These are phyloP conservation scores for Nakazawaea molendinolei DNA, from an alignment of 805 yeast genomes.

Conservation along the genomic window DNA sequence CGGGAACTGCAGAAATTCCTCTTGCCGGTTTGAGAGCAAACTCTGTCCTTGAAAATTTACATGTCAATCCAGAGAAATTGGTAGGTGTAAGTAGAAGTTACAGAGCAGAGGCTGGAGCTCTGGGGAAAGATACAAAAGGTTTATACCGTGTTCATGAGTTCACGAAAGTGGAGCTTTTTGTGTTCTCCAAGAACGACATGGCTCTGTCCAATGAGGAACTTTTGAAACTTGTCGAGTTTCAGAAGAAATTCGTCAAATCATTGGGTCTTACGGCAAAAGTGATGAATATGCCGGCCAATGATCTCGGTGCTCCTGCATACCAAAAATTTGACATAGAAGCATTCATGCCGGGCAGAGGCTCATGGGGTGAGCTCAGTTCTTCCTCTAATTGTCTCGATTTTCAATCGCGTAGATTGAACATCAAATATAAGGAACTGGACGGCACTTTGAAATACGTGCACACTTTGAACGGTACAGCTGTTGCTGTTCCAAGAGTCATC, in stretches of 20 bases:
- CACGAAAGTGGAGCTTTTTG: conserved; percentile 87
- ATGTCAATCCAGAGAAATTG: conserved; percentile 49
- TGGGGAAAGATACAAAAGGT: conserved; percentile 90
- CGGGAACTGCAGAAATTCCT: conserved; percentile 96
- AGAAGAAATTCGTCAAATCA: conserved; percentile 52
- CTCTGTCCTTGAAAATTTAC: conserved; percentile 30
- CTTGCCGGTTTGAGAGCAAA: conserved; percentile 73
- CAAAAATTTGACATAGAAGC: conserved; percentile 92
- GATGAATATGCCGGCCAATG: conserved; percentile 82
- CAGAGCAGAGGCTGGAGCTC: conserved; percentile 95
- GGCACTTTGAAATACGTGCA: conserved; percentile 49
- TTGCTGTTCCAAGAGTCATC: conserved; percentile 90
- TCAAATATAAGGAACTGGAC: conserved; percentile 38
- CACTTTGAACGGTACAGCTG: conserved; percentile 91
- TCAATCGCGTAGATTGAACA: conserved; percentile 78
- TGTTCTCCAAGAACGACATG: conserved; percentile 45
- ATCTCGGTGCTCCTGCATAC: conserved; percentile 89
- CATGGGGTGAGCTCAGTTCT: conserved; percentile 90
- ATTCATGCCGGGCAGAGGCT: conserved; percentile 95
- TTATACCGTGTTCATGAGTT: conserved; percentile 94
- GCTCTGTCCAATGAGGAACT: conserved; percentile 39
- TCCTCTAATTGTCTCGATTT: conserved; percentile 89
- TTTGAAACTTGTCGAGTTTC: conserved; percentile 56
- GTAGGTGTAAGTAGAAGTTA: conserved; percentile 84
- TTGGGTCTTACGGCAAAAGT: conserved; percentile 79